A percentile compares a stretch with the other conserved stretches of the same genome.
Evolutionary conservation across 352 stramenopile genomes (phyloP).

Genomic region (Albugo candida): DNA sequence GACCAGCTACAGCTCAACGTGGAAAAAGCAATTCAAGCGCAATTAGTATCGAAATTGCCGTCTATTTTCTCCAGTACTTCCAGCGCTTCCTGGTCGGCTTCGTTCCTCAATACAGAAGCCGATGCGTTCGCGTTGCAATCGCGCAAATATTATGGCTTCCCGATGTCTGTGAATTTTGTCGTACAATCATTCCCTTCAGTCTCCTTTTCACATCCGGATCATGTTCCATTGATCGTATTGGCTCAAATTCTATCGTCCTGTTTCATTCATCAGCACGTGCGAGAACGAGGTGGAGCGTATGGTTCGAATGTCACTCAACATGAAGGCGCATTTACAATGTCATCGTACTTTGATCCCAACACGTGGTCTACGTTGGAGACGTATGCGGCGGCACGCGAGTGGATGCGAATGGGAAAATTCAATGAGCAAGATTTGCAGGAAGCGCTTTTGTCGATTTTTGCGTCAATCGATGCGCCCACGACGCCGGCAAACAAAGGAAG

Average conservation of each 20-base stretch:
- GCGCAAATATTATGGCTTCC: constrained; percentile 59
- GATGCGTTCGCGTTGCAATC: constrained; percentile 1
- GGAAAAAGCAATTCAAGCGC: constrained; percentile 14
- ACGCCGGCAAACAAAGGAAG: constrained; percentile 54
- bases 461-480: constrained; percentile 51
- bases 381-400: constrained; percentile 34
- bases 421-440: constrained; percentile 57
- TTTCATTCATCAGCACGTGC: constrained; percentile 62
- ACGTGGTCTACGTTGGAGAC: constrained; percentile 55
- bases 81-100: not conserved
- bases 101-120: not conserved
- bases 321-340: constrained; percentile 63
- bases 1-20: constrained; percentile 35
- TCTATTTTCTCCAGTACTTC: constrained; percentile 3
- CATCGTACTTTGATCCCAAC: constrained; percentile 74
- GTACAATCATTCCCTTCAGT: constrained; percentile 55
- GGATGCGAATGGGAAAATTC: constrained; percentile 30
- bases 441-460: constrained; percentile 60
- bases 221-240: constrained; percentile 53
- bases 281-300: constrained; percentile 63
- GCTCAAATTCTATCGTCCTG: constrained; percentile 73
- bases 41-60: constrained; percentile 12
- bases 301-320: constrained; percentile 44
- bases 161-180: constrained; percentile 67
- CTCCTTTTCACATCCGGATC: constrained; percentile 46